phyloP scores from a whole-genome alignment of 257 asterid genomes.

The Fraxinus anomala region DNA sequence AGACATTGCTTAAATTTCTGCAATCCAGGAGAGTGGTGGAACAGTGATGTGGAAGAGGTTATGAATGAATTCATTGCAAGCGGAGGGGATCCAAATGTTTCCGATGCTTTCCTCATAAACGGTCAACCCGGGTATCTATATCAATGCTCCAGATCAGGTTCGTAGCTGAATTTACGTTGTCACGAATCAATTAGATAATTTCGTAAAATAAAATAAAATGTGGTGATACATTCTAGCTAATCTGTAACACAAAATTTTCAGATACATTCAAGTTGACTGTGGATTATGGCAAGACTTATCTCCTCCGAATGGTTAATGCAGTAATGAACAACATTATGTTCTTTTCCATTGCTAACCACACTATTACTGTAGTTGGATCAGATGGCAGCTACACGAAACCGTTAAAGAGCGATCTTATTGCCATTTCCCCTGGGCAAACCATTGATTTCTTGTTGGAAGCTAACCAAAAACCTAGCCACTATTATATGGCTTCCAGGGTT shows the following conservation, averaged over 20 bases:
- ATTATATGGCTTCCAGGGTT: conserved; percentile 58
- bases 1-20: background rate
- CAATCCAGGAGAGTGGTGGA: conserved; percentile 47
- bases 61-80: conserved; percentile 35
- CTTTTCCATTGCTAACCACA: conserved; percentile 53
- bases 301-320: conserved; percentile 52
- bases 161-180: too few species aligned
- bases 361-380: conserved; percentile 53
- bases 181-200: too few species aligned
- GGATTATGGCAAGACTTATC: conserved; percentile 50
- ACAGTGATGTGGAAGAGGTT: conserved; percentile 40
- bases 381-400: conserved; percentile 59
- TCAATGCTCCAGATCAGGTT: conserved; percentile 52
- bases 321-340: conserved; percentile 62
- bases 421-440: conserved; percentile 66
- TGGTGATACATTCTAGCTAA: too few species aligned
- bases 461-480: conserved; percentile 37
- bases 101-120: conserved; percentile 58
- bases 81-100: conserved; percentile 45
- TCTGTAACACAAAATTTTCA: too few species aligned
- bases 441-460: conserved; percentile 53
- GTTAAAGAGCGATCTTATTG: conserved; percentile 30
- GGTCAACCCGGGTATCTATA: conserved; percentile 58
- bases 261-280: conserved; percentile 47
- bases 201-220: too few species aligned